Base-by-base conservation (phyloP, 176 grass and related monocot genomes). In the Aegilops umbellulata region DNA sequence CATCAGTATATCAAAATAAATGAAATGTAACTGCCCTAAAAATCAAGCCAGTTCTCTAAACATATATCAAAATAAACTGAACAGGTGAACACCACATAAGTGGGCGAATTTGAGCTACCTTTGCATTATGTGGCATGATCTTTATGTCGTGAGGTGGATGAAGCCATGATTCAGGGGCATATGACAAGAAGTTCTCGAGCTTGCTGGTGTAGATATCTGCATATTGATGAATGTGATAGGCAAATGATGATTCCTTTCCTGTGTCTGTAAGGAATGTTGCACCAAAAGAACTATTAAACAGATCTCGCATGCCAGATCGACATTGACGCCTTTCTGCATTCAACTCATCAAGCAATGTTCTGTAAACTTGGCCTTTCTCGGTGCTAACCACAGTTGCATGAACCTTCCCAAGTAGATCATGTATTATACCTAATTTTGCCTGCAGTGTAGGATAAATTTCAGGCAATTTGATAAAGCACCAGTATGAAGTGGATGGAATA, bases 211-310 rank as follows among this genome's bases (percentile, higher is more conserved):
- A 98, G 65, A 98, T 89, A 88, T 98, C 96, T 63, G 93, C 96
- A 85, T 95, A 95, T 86, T 98, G 96, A 92, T 98, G 96, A 69
- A 98, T 95, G 89, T 94, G 93, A 82, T 98, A 98, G 74, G 96
- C 65, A 81, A 98, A 98, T 77, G 93, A 84, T 51, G 96, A 98
- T 86, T 98, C 96, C 74, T 86, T 95, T 85, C 96, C 93, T 16
- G 93, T 98, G 82, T 98, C 96, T 23, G 96, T 98, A 83, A 94
- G 92, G 62, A 98, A 95, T 4, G 96, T 98, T 92, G 96, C 93
- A 20, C 96, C 96, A 77, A 95, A 98, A 62, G 74, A 91, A 7
- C 81, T 86, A 79, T 98, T 94, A 77, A 98, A 98, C 53, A 98
- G 58, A 63, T 90, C 86, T 41, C 96, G 84, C 81, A 98, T 98